Base-by-base conservation (phyloP, 805 yeast genomes). In the Saturnispora gosingensis region DNA sequence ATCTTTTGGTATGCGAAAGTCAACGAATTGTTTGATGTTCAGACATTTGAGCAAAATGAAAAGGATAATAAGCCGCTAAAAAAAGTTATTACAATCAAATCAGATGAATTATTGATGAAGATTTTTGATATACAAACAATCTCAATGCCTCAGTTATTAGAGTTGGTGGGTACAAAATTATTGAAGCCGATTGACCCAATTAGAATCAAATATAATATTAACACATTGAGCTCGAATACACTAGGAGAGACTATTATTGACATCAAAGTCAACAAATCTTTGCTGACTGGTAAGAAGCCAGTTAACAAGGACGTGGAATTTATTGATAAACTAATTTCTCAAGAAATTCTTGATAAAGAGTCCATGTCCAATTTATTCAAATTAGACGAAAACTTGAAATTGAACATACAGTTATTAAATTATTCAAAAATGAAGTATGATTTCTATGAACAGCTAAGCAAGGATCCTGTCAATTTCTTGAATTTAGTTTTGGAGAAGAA, bases 191-290 rank as follows among this genome's bases (percentile, higher is more conserved):
- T 87, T 13, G 84, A 83, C 54, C 98, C 99, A 24, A 80, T 93
- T 35, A 77, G 75, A 39, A 60, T 93, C 18, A 84, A 83, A 54
- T 90, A 88, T 67, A 80, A 79, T 46, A 77, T 93, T 35, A 77
- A 82, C 61, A 90, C 95, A 1, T 85, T 85, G 53, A 79, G 76
- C 56, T 85, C 89, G 38, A 74, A 87, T 2, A 87, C 91, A 2
- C 71, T 86, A 53, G 96, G 97, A 27, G 95, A 88, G 42, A 71
- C 81, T 2, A 84, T 85, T 5, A 73, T 85, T 53, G 99, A 93
- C 63, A 73, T 93, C 47, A 82, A 79, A 55, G 81, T 85, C 70
- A 54, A 62, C 62, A 59, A 61, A 65, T 53, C 66, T 60, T 46
- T 69, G 58, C 62, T 62, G 61, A 57, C 77, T 62, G 63, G 65